phyloP scores from a whole-genome alignment of 768 basidiomycete genomes.

The Termitomyces sp. region DNA sequence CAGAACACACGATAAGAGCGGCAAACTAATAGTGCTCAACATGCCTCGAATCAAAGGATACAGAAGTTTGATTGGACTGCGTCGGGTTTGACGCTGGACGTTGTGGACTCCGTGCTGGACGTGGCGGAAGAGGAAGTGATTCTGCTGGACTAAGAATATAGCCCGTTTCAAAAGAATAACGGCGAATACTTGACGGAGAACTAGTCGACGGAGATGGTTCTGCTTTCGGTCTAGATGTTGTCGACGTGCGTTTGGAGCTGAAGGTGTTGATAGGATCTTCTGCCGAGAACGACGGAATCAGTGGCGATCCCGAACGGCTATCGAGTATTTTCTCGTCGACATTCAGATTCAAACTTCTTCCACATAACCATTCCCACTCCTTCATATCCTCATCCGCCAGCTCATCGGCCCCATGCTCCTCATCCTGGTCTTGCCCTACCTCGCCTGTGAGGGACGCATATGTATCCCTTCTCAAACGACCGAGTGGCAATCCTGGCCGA shows the following conservation, averaged over 20 bases:
- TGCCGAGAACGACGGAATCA: conserved; percentile 47
- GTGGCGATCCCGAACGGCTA: conserved; percentile 26
- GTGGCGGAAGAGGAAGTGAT: conserved; percentile 20
- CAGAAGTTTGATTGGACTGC: not conserved
- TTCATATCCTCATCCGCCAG: not conserved
- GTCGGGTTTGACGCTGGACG: conserved; percentile 8
- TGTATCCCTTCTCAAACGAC: conserved; percentile 2
- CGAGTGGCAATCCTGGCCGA: conserved; percentile 8
- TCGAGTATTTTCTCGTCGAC: not conserved
- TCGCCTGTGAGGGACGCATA: not conserved
- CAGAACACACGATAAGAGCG: conserved; percentile 1
- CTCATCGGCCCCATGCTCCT: not conserved
- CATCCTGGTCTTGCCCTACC: not conserved
- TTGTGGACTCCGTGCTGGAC: conserved; percentile 19
- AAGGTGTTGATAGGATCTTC: conserved; percentile 42
- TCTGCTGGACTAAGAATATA: not conserved
- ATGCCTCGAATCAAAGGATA: not conserved
- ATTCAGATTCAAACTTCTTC: conserved; percentile 4
- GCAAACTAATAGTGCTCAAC: not conserved
- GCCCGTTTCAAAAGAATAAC: not conserved
- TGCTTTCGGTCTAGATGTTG: not conserved
- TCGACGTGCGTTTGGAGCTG: conserved; percentile 7
- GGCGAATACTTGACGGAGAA: not conserved
- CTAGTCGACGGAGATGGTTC: not conserved
- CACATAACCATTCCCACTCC: conserved; percentile 10